Evolutionary conservation across 2,329 filamentous ascomycete species (phyloP).

Genomic region (Alternaria tenuissima): DNA sequence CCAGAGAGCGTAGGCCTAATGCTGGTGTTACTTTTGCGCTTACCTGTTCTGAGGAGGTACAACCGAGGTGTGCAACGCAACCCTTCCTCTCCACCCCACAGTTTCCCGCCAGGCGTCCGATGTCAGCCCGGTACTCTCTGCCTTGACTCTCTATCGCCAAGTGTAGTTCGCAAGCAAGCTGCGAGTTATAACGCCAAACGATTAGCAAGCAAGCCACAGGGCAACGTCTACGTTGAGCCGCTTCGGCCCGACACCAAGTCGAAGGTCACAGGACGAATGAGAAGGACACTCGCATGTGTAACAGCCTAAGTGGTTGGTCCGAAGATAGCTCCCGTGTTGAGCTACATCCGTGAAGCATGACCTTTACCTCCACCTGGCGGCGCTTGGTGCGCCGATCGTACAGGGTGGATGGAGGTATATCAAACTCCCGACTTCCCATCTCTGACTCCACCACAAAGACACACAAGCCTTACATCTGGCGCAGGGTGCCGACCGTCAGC

Average conservation of each 20-base stretch:
- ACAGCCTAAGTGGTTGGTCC: conserved; percentile 23
- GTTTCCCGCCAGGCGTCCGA: conserved; percentile 30
- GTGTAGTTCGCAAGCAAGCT: conserved; percentile 7
- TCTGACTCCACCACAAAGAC: conserved; percentile 16
- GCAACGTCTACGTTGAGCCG: conserved; percentile 21
- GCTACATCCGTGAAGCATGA: conserved; percentile 26
- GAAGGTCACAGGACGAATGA: conserved; percentile 20
- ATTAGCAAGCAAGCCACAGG: conserved; percentile 14
- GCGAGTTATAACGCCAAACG: neutral
- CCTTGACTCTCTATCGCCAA: conserved; percentile 10
- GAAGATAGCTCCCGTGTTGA: conserved; percentile 36
- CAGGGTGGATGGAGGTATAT: conserved; percentile 46
- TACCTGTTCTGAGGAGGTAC: conserved; percentile 36
- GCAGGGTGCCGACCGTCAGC: conserved; percentile 23
- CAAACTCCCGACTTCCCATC: conserved; percentile 32
- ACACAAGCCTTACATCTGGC: conserved; percentile 4
- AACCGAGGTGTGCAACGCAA: conserved; percentile 34
- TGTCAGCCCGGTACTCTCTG: conserved; percentile 11
- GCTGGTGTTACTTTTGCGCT: conserved; percentile 14
- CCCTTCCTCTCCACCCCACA: conserved; percentile 37
- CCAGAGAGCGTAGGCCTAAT: neutral
- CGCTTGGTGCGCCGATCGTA: conserved; percentile 30
- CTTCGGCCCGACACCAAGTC: conserved; percentile 19
- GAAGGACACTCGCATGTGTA: conserved; percentile 25
- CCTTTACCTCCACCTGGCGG: conserved; percentile 35